Evolutionary conservation across 2,329 filamentous ascomycete species (phyloP).

Genomic region (Fusarium austroafricanum): DNA sequence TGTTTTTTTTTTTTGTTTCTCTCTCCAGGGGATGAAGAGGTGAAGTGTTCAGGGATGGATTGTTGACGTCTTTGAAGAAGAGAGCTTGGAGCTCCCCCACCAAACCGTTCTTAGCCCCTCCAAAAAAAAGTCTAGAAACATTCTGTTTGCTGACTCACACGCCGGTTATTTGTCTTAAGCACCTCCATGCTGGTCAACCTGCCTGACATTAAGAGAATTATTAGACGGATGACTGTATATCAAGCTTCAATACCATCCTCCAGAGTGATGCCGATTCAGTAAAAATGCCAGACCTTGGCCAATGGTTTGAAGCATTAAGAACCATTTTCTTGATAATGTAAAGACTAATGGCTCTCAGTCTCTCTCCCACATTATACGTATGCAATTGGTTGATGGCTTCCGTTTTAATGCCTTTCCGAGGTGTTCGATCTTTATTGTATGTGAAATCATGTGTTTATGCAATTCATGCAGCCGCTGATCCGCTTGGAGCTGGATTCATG

Average conservation of each 20-base stretch:
- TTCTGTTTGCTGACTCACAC: constrained; percentile 37
- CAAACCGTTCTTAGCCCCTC: constrained; percentile 28
- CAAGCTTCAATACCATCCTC: background rate
- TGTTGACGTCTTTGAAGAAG: constrained; percentile 37
- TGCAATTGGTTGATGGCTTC: background rate
- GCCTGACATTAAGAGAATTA: background rate
- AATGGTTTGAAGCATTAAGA: background rate
- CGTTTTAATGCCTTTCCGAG: background rate
- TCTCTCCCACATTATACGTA: background rate
- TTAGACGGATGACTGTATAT: background rate
- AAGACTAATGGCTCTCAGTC: background rate
- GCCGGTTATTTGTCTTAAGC: constrained; percentile 13
- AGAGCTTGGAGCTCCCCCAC: constrained; percentile 40
- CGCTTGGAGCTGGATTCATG: background rate
- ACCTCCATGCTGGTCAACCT: background rate
- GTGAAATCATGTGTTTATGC: background rate
- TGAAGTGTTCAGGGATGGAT: background rate
- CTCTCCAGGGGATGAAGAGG: background rate
- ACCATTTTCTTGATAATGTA: background rate
- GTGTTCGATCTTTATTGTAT: background rate
- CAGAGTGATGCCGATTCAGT: background rate
- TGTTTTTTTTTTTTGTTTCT: background rate
- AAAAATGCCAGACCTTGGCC: background rate
- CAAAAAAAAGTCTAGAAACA: constrained; percentile 10
- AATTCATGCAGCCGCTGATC: background rate